These are phyloP conservation scores for Actinomortierella ambigua DNA, from an alignment of 371 early-diverging fungal species.

Conservation along the genomic window DNA sequence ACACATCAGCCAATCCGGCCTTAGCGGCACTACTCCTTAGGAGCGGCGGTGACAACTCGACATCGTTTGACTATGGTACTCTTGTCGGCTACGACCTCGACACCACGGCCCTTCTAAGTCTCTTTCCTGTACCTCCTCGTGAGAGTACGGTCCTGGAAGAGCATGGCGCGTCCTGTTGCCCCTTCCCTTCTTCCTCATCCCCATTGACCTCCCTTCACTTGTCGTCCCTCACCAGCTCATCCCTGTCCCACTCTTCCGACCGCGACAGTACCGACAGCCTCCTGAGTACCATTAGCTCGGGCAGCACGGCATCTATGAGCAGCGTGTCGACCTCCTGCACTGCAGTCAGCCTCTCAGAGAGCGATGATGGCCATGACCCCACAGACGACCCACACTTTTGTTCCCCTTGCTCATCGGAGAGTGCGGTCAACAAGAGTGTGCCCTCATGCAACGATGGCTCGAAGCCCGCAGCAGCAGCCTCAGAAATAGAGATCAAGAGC, in stretches of 20 bases:
- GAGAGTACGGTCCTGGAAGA: neutral
- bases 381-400: no score
- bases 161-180: neutral
- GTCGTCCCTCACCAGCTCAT: neutral
- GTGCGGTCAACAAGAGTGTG: no score
- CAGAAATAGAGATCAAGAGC: neutral
- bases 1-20: neutral
- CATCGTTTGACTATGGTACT: constrained; percentile 9
- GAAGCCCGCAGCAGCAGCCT: neutral
- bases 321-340: no score
- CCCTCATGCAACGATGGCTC: no score
- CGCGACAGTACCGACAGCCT: neutral
- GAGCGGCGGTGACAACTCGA: constrained; percentile 12
- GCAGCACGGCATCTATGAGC: neutral
- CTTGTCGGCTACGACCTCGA: constrained; percentile 16
- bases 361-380: no score
- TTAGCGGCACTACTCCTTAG: constrained; percentile 10
- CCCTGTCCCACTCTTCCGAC: neutral
- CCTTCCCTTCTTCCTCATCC: neutral
- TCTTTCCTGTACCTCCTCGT: constrained; percentile 35
- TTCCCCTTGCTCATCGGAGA: no score
- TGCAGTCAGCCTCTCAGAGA: no score
- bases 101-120: constrained; percentile 19
- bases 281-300: neutral
- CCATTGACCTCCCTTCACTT: neutral